Evolutionary conservation across 176 grass and related monocot genomes (phyloP).

Genomic region (Neostapfia colusana): DNA sequence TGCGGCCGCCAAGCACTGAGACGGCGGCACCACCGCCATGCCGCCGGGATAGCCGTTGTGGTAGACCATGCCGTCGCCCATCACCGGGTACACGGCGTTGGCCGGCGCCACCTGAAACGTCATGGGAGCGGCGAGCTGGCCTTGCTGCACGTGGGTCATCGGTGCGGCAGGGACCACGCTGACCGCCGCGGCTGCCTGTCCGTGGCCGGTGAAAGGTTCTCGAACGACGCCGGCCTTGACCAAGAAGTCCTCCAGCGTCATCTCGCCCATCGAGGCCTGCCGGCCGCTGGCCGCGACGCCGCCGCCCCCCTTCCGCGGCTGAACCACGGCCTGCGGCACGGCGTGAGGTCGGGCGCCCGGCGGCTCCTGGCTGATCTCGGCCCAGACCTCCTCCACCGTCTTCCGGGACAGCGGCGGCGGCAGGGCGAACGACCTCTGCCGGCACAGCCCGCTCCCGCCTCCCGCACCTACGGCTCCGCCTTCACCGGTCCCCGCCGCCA

Average conservation of each 20-base stretch:
- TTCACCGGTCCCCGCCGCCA: neutral
- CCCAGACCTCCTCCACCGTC: constrained; percentile 96
- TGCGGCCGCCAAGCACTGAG: constrained; percentile 15
- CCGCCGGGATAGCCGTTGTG: constrained; percentile 39
- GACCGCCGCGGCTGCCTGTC: constrained; percentile 4
- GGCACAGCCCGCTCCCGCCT: constrained; percentile 37
- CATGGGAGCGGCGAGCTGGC: constrained; percentile 19
- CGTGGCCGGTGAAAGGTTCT: constrained; percentile 18
- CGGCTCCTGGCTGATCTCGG: constrained; percentile 52
- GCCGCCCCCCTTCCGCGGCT: constrained; percentile 15
- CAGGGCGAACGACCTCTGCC: constrained; percentile 66
- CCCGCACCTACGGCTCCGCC: no score
- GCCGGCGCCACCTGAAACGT: constrained; percentile 39
- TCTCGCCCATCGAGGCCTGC: constrained; percentile 61
- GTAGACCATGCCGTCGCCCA: constrained; percentile 51
- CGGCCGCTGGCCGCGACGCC: constrained; percentile 10
- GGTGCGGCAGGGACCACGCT: constrained; percentile 37
- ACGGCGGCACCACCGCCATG: constrained; percentile 30
- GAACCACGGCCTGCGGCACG: constrained; percentile 12
- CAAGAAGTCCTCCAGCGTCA: no score
- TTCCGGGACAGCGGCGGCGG: constrained; percentile 64
- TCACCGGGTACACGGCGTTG: constrained; percentile 37
- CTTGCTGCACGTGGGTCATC: constrained; percentile 35
- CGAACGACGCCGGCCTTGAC: constrained; percentile 77
- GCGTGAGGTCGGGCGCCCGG: neutral